Evolutionary conservation across 2,329 filamentous ascomycete species (phyloP).

Genomic region (Alternaria atra): DNA sequence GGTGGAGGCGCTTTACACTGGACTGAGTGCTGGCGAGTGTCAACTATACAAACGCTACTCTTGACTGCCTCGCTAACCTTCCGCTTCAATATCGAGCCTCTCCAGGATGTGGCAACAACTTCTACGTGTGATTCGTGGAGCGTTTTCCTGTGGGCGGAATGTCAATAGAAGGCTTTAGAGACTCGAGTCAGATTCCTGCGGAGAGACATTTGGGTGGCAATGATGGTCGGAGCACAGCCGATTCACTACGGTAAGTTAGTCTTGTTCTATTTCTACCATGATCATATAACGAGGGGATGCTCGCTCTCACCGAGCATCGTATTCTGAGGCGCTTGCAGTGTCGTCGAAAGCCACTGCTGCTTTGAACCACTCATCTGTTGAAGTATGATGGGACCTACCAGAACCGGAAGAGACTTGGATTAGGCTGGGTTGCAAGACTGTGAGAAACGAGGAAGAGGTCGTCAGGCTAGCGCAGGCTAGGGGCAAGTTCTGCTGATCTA

Average conservation of each 20-base stretch:
- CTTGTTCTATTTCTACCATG: background rate
- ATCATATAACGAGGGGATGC: background rate
- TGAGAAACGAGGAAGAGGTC: background rate
- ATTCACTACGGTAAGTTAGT: background rate
- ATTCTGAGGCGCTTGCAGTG: background rate
- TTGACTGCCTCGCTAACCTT: background rate
- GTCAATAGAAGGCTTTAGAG: background rate
- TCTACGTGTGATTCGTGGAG: too few relatives aligned
- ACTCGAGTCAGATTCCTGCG: background rate
- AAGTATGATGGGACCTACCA: background rate
- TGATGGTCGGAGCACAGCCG: background rate
- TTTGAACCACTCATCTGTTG: background rate
- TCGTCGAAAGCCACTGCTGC: background rate
- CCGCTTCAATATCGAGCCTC: background rate
- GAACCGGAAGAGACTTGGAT: background rate
- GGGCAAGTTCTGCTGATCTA: background rate
- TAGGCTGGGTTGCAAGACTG: constrained; percentile 3
- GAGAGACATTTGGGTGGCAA: background rate
- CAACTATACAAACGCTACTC: background rate
- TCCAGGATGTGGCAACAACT: background rate
- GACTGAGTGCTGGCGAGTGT: background rate
- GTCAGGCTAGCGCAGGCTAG: background rate
- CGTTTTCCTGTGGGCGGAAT: background rate
- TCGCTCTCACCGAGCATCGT: background rate
- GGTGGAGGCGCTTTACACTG: background rate